Conservation (phyloP, 78 protist genomes). For the Polysphondylium violaceum region DNA sequence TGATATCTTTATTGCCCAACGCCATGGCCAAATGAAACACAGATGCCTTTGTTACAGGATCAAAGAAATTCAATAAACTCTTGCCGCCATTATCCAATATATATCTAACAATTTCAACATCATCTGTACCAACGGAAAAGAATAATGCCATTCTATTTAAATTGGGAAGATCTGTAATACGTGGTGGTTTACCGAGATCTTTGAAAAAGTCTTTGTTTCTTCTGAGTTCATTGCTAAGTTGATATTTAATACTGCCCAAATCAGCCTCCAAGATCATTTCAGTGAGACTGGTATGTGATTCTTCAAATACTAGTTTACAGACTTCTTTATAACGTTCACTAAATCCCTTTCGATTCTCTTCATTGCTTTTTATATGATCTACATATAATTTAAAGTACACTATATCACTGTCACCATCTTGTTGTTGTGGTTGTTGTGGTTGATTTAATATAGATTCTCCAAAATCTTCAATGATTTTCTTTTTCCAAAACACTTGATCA, state of each 20-base stretch:
- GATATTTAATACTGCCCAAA: constrained; percentile 47
- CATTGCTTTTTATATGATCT: background rate
- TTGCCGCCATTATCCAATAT: constrained; percentile 24
- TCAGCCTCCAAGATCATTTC: constrained; percentile 52
- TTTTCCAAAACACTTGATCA: constrained; percentile 40
- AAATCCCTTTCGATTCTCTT: background rate
- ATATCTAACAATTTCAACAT: constrained; percentile 16
- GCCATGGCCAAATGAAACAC: constrained; percentile 43
- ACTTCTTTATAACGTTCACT: constrained; percentile 14
- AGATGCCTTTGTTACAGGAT: constrained; percentile 44
- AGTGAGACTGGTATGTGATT: constrained; percentile 27
- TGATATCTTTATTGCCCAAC: constrained; percentile 24
- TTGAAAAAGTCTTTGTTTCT: constrained; percentile 36
- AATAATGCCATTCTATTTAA: constrained; percentile 42
- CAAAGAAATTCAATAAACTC: background rate
- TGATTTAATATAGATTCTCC: background rate
- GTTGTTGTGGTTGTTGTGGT: background rate
- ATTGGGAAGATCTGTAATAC: background rate
- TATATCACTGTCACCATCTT: background rate
- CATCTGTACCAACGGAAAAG: constrained; percentile 30
- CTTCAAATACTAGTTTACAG: constrained; percentile 32
- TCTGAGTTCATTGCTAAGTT: constrained; percentile 21
- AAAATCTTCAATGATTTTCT: constrained; percentile 7
- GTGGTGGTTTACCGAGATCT: background rate
- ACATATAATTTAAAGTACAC: constrained; percentile 6